Conservation (phyloP, 106 monocot species). For the Dendrobium officinale region DNA sequence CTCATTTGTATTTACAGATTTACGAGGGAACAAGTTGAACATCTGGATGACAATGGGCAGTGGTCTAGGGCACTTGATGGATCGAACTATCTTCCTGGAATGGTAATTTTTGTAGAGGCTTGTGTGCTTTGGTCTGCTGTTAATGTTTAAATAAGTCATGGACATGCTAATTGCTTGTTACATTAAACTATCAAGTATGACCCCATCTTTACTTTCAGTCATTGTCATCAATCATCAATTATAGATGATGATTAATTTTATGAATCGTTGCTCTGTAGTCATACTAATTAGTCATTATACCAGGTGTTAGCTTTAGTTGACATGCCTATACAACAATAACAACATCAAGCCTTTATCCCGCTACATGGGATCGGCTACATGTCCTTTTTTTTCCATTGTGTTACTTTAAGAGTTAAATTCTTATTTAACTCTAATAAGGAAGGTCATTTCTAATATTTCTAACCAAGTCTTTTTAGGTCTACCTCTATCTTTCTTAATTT, state of each 20-base stretch:
- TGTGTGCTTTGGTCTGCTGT: background rate
- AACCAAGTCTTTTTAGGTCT: too few species aligned
- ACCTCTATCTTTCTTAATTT: too few species aligned
- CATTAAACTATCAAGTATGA: background rate
- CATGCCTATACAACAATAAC: too few species aligned
- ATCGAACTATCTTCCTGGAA: constrained; percentile 99
- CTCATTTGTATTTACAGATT: constrained; percentile 37
- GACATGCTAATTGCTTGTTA: background rate
- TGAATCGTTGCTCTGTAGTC: background rate
- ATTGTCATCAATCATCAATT: background rate
- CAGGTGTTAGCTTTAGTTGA: background rate
- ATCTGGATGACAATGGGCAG: constrained; percentile 86
- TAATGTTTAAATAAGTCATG: constrained; percentile 1
- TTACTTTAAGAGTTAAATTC: too few species aligned
- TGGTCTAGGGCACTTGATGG: constrained; percentile 99
- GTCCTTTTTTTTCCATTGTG: too few species aligned
- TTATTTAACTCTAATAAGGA: too few species aligned
- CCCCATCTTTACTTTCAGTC: background rate
- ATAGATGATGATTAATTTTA: background rate
- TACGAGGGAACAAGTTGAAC: constrained; percentile 58
- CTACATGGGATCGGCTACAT: too few species aligned
- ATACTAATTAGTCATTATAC: background rate
- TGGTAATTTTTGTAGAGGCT: constrained; percentile 36
- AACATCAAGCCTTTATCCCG: too few species aligned
- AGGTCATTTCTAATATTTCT: too few species aligned